phyloP scores from a whole-genome alignment of 192 early-diverging fungal genomes.

The Geranomyces variabilis region DNA sequence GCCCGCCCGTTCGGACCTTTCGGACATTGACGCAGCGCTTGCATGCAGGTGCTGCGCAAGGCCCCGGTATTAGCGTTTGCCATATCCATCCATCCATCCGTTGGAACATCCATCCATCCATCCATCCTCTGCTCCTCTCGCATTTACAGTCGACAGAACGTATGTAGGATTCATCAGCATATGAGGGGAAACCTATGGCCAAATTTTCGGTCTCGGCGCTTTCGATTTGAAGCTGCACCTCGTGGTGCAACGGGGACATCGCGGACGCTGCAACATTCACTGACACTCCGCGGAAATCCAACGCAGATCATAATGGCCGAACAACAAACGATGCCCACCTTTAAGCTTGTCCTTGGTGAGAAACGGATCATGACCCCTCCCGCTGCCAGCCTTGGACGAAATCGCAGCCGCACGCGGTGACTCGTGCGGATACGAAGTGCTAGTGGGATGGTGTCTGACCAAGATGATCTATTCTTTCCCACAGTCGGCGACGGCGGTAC shows the following conservation, averaged over 20 bases:
- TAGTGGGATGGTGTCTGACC: too few relatives aligned
- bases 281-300: too few relatives aligned
- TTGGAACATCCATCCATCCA: constrained; percentile 19
- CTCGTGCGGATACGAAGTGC: too few relatives aligned
- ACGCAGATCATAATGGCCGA: constrained; percentile 8
- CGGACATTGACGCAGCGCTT: too few relatives aligned
- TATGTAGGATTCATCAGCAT: background rate
- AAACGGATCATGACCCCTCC: background rate
- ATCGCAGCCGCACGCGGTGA: too few relatives aligned
- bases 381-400: background rate
- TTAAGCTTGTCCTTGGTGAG: constrained; percentile 90
- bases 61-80: background rate
- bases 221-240: too few relatives aligned
- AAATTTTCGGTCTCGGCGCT: background rate
- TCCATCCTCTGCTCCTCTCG: background rate
- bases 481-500: constrained; percentile 97
- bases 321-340: constrained; percentile 53
- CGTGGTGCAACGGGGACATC: too few relatives aligned
- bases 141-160: background rate
- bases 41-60: background rate
- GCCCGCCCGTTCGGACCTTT: too few relatives aligned
- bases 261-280: too few relatives aligned
- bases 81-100: constrained; percentile 31
- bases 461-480: background rate
- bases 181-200: too few relatives aligned